Evolutionary conservation across 352 stramenopile genomes (phyloP).

Genomic region (Pythium brassicae): DNA sequence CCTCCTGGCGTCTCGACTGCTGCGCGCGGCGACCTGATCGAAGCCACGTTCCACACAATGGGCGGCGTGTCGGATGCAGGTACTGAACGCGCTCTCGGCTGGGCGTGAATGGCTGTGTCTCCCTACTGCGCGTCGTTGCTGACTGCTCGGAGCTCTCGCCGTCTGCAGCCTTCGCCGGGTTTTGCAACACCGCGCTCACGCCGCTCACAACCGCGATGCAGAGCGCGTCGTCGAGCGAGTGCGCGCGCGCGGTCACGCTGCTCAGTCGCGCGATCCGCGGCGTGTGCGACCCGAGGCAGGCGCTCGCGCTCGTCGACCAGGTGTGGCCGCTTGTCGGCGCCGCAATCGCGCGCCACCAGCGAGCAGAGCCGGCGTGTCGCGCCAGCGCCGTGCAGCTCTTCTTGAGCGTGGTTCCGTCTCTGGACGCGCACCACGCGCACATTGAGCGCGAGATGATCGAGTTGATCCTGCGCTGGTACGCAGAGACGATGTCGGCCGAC

Average conservation of each 20-base stretch:
- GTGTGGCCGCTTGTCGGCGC: conserved; percentile 43
- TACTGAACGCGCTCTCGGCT: conserved; percentile 19
- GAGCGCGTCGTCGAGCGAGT: conserved; percentile 23
- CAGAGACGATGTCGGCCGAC: conserved; percentile 30
- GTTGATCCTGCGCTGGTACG: conserved; percentile 38
- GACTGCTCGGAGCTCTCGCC: neutral
- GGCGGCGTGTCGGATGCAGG: conserved; percentile 37
- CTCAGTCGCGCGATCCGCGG: conserved; percentile 55
- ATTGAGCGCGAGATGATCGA: conserved; percentile 44
- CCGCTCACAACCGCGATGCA: conserved; percentile 24
- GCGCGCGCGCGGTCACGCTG: conserved; percentile 29
- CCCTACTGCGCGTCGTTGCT: conserved; percentile 3
- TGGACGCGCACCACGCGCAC: conserved; percentile 11
- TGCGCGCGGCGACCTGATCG: conserved; percentile 26
- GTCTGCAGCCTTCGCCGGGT: conserved; percentile 37
- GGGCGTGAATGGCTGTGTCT: neutral
- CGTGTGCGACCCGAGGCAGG: conserved; percentile 27
- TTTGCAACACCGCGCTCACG: conserved; percentile 50
- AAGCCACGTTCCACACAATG: conserved; percentile 57
- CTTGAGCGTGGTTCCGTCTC: conserved; percentile 27
- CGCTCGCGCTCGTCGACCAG: conserved; percentile 30
- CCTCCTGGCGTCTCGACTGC: conserved; percentile 11
- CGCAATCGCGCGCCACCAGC: conserved; percentile 33
- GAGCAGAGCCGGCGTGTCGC: conserved; percentile 23
- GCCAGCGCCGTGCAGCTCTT: conserved; percentile 47